Conservation (phyloP, 306 rosid genomes). For the Vigna trinervia region DNA sequence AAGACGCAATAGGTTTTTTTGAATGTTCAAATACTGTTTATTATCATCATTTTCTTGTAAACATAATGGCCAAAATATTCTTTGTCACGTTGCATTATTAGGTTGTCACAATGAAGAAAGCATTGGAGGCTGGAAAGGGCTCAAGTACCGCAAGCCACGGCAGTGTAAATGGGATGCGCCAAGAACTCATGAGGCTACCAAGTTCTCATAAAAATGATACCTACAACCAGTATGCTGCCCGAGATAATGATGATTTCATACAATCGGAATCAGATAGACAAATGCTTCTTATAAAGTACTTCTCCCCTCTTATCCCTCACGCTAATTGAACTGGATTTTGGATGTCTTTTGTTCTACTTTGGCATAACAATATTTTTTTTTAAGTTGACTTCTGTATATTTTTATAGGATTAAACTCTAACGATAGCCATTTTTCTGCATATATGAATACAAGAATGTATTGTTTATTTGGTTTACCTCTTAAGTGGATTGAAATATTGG, state of each 20-base stretch:
- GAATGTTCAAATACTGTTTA: background rate
- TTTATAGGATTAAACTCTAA: conserved; percentile 17
- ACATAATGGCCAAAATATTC: conserved; percentile 10
- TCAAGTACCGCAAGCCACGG: conserved; percentile 48
- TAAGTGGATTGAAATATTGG: conserved; percentile 15
- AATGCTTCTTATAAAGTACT: conserved; percentile 84
- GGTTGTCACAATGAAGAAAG: conserved; percentile 73
- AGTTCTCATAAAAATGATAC: conserved; percentile 58
- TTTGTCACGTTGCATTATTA: conserved; percentile 43
- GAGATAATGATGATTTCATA: conserved; percentile 77
- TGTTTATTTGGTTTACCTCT: conserved; percentile 36
- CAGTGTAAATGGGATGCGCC: conserved; percentile 67
- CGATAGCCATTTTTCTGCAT: conserved; percentile 5
- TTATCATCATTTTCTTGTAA: background rate
- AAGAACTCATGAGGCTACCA: conserved; percentile 87
- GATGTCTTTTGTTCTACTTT: conserved; percentile 26
- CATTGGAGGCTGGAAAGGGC: conserved; percentile 66
- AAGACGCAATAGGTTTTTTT: conserved; percentile 9
- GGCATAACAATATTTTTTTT: conserved; percentile 4
- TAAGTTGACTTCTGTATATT: conserved; percentile 2
- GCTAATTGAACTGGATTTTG: conserved; percentile 30
- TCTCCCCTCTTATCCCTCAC: conserved; percentile 11
- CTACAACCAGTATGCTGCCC: conserved; percentile 61
- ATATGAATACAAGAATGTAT: conserved; percentile 23
- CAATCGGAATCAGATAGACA: conserved; percentile 93